phyloP scores from a whole-genome alignment of 1,139 yeast genomes.

The Yamadazyma aaseri region DNA sequence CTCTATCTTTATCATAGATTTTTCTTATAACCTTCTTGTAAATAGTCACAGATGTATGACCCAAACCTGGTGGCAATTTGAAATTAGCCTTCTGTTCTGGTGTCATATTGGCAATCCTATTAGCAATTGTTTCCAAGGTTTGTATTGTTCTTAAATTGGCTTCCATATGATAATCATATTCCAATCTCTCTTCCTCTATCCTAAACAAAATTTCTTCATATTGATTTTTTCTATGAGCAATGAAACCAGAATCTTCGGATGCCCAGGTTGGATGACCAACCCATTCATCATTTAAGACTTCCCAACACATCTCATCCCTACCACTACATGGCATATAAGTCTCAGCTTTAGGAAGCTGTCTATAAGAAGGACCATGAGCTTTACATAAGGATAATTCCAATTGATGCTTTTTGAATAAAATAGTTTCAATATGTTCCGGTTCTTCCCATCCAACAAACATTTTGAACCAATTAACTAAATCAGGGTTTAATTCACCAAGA shows the following conservation, averaged over 20 bases:
- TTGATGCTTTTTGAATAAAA: conserved; percentile 85
- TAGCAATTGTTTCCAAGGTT: conserved; percentile 92
- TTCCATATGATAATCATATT: conserved; percentile 93
- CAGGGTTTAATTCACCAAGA: conserved; percentile 72
- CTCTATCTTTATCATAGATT: conserved; percentile 90
- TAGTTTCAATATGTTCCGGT: conserved; percentile 80
- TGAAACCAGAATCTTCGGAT: conserved; percentile 96
- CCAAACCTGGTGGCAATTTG: conserved; percentile 89
- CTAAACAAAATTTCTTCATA: conserved; percentile 93
- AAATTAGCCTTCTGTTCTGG: conserved; percentile 83
- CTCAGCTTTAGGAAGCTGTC: conserved; percentile 90
- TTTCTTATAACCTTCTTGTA: conserved; percentile 91
- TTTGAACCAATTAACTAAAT: conserved; percentile 87
- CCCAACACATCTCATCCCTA: conserved; percentile 99
- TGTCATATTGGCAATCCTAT: conserved; percentile 90
- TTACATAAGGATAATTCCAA: conserved; percentile 84
- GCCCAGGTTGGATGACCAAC: conserved; percentile 99
- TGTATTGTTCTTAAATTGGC: conserved; percentile 93
- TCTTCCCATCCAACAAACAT: conserved; percentile 86
- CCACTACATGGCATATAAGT: conserved; percentile 98
- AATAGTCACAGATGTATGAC: conserved; percentile 86
- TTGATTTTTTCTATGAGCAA: conserved; percentile 96
- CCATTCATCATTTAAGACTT: conserved; percentile 97
- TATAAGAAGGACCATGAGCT: conserved; percentile 90
- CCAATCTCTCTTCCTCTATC: conserved; percentile 96